Evolutionary conservation across 306 rosid genomes (phyloP).

Genomic region (Rosa lucieae): DNA sequence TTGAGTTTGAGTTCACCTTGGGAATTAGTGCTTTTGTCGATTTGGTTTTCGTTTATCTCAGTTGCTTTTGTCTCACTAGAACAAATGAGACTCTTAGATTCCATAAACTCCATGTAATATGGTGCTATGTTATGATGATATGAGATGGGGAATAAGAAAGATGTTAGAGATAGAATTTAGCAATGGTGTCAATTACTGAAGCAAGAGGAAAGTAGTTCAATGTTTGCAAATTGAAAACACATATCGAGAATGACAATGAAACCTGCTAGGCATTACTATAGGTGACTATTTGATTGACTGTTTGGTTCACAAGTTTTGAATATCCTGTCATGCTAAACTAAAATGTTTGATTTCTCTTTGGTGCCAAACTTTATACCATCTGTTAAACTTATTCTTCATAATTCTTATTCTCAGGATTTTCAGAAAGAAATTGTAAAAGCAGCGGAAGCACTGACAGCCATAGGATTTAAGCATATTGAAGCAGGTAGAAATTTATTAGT

Average conservation of each 20-base stretch:
- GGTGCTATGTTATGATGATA: background rate
- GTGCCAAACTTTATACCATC: background rate
- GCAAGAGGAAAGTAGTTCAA: background rate
- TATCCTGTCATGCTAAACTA: background rate
- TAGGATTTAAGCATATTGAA: slow-evolving; percentile 87
- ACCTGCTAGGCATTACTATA: background rate
- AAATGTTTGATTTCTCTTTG: background rate
- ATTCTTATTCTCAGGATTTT: slow-evolving; percentile 61
- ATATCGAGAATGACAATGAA: background rate
- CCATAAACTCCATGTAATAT: background rate
- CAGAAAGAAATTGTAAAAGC: slow-evolving; percentile 91
- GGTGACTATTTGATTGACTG: background rate
- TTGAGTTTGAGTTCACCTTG: background rate
- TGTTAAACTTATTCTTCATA: slow-evolving; percentile 2
- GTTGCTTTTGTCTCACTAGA: background rate
- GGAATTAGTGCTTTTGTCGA: background rate
- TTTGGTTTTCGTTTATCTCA: background rate
- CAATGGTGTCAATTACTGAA: background rate
- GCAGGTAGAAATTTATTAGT: slow-evolving; percentile 59
- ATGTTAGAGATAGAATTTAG: background rate
- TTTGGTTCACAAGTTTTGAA: background rate
- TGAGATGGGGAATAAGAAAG: background rate
- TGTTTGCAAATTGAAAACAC: background rate
- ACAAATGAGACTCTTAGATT: background rate
- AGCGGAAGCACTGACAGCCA: slow-evolving; percentile 77